Base-by-base conservation (phyloP, 495 filamentous ascomycete genomes). In the Penicillium chermesinum region DNA sequence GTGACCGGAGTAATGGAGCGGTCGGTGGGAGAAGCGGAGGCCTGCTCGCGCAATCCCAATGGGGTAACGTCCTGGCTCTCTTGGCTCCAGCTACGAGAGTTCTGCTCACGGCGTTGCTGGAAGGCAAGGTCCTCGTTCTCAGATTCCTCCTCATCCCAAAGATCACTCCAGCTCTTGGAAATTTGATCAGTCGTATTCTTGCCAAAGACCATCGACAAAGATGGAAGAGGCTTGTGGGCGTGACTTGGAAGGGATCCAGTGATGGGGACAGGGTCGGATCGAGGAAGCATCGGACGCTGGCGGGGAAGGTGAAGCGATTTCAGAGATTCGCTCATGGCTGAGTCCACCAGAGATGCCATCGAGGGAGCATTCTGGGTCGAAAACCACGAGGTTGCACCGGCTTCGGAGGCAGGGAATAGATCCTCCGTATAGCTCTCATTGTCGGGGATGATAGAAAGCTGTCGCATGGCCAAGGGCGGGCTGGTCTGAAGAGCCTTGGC, bases 161-260 rank as follows among this genome's bases (percentile, higher is more conserved):
- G 75, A 67, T 96, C 90, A 56, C 89, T 93, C 90, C 90, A 96
- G 75, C 90, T 96, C 81, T 96, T 95, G 20, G 90, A 93, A 9
- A 90, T 86, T 40, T 72, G 65, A 15, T 79, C 70, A 2, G 85
- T 79, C 52, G 78, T 78, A 61, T 86, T 81, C 62, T 81, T 84
- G 19, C 87, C 87, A 61, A 93, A 91, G 16, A 91, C 79, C 52
- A 84, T 77, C 3, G 87, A 82, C 72, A 94, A 79, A 20, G 81
- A 80, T 3, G 83, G 79, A 40, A 82, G 68, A 30, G 75, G 77
- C 47, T 80, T 82, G 55, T 79, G 78, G 35, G 82, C 75, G 56
- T 76, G 81, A 53, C 82, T 86, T 38, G 90, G 89, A 43, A 94
- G 72, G 17, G 90, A 94, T 25, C 84, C 85, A 45, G 87, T 81